These are phyloP conservation scores for Chamaecyparis obtusa DNA, from an alignment of 75 land plant genomes.

Conservation along the genomic window DNA sequence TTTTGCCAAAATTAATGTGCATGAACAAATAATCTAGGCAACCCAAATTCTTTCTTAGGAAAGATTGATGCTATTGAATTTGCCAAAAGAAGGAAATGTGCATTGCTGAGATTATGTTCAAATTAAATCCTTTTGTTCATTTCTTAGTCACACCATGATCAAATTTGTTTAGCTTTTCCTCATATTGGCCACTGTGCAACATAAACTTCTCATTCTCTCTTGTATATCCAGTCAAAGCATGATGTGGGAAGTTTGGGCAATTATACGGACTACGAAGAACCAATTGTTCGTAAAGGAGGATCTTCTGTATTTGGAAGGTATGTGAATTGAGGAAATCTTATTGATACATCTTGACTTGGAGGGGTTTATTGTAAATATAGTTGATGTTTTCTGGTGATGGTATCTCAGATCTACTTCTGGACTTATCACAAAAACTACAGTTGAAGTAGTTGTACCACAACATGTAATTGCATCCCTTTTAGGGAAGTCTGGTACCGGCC, in stretches of 20 bases:
- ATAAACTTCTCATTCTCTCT: background rate
- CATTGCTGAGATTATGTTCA: background rate
- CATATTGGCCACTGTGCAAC: background rate
- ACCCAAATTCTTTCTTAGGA: background rate
- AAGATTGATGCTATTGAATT: background rate
- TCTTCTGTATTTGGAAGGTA: conserved; percentile 12
- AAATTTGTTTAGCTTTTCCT: background rate
- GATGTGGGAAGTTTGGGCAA: background rate
- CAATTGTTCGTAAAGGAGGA: background rate
- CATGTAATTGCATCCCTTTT: conserved; percentile 48
- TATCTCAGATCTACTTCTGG: conserved; percentile 19
- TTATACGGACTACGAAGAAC: background rate
- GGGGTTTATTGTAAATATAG: background rate
- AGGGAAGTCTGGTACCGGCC: conserved; percentile 53
- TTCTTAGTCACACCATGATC: background rate
- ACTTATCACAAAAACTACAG: conserved; percentile 54
- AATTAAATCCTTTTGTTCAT: background rate
- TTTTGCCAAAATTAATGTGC: background rate
- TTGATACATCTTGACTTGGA: background rate
- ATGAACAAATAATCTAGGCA: background rate
- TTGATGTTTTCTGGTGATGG: background rate
- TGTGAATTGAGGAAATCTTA: background rate
- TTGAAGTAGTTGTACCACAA: conserved; percentile 74
- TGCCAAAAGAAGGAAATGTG: background rate
- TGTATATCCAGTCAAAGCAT: background rate